Base-by-base conservation (phyloP, 352 stramenopile genomes). In the Thraustochytrium striatum region DNA sequence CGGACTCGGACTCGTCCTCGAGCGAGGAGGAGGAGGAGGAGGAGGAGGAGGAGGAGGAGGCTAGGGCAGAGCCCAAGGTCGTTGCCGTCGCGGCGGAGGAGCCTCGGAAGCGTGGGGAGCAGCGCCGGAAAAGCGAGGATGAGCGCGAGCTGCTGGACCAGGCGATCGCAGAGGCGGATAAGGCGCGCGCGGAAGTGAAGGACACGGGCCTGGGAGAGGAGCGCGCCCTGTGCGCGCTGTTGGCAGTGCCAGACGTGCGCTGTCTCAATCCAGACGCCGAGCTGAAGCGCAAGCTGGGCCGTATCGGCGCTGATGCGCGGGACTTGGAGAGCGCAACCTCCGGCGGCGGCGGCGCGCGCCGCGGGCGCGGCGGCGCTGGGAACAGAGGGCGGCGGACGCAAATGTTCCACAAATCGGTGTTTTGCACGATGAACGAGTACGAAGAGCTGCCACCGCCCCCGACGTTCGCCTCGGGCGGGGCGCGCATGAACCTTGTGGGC, bases 371-470 rank as follows among this genome's bases (percentile, higher is more conserved):
- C 36, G 32, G 65, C 41, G 0, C 11, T 19, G 47, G 44, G 41
- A 43, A 55, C 16, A 55, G 47, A 55, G 25, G 7, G 32, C 5
- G 32, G 21, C 13, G 33, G 16, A n/a, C 38, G 30, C 44, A 30
- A n/a, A 52, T 25, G 25, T 36, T 38, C 3, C 39, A 61, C 36
- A 16, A 28, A 16, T 39, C 65, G 8, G 39, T 75, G 32, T 70
- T 75, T 0, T 75, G 65, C 65, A 75, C n/a, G 19, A 61, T 72
- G 65, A 75, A 75, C 50, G 5, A 61, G 8, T 39, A 75, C 36
- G 65, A 75, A 38, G 30, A 8, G 19, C 50, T 75, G 1, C 11
- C 50, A 28, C 30, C 50, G 43, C 65, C 65, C 7, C 47, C 47
- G 47, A 75, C 65, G 28, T 75, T 68, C 39, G 65, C 65, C 7